Conservation (phyloP, 2,329 filamentous ascomycete species). For the Colletotrichum lupini region DNA sequence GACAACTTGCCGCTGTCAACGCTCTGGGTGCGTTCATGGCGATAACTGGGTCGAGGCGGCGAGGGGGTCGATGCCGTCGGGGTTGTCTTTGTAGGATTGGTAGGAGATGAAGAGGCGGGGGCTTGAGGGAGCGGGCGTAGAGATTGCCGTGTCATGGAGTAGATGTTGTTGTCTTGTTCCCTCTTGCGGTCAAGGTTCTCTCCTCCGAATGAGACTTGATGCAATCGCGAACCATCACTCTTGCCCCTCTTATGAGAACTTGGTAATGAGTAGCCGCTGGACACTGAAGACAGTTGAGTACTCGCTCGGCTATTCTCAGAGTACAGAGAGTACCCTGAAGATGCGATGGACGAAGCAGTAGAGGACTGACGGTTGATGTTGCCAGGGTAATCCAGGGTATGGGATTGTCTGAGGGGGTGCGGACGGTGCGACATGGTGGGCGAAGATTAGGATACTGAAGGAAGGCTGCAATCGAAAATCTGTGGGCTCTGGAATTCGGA, state of each 20-base stretch:
- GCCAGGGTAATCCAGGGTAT: constrained; percentile 59
- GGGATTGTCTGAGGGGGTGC: constrained; percentile 68
- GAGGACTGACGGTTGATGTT: constrained; percentile 71
- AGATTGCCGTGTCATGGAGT: constrained; percentile 79
- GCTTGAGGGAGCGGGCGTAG: constrained; percentile 79
- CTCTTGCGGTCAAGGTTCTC: constrained; percentile 45
- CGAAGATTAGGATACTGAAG: constrained; percentile 36
- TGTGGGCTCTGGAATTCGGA: constrained; percentile 38
- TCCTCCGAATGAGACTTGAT: constrained; percentile 46
- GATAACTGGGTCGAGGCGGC: constrained; percentile 51
- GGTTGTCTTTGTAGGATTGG: constrained; percentile 41
- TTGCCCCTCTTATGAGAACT: constrained; percentile 77
- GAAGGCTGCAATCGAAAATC: constrained; percentile 40
- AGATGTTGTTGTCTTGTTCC: constrained; percentile 69
- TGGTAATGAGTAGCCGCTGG: constrained; percentile 63
- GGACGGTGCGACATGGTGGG: constrained; percentile 66
- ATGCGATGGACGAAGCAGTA: constrained; percentile 77
- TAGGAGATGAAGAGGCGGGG: constrained; percentile 58
- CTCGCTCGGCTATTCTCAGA: constrained; percentile 74
- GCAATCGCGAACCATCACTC: constrained; percentile 74
- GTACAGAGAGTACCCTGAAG: constrained; percentile 72
- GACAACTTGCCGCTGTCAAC: constrained; percentile 69
- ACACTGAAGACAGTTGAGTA: constrained; percentile 79
- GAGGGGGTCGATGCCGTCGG: constrained; percentile 40
- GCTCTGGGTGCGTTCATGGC: constrained; percentile 71